Evolutionary conservation across 1,284 basidiomycete species (phyloP).

Genomic region (Melanopsichium pennsylvanicum): DNA sequence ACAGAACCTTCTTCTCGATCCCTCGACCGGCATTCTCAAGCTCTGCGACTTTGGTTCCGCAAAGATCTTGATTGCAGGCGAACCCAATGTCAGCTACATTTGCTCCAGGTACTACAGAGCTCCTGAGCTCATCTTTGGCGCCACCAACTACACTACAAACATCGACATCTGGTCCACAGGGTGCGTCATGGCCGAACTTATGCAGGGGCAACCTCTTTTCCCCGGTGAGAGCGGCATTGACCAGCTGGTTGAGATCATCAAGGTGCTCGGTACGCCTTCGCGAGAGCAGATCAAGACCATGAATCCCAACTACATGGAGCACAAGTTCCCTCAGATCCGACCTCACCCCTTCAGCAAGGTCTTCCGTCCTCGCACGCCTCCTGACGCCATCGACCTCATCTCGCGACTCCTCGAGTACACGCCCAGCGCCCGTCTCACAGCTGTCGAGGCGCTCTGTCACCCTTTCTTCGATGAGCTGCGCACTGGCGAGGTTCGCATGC

Average conservation of each 20-base stretch:
- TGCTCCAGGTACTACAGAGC: slow-evolving; percentile 99
- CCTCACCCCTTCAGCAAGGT: slow-evolving; percentile 77
- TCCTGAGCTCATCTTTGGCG: slow-evolving; percentile 98
- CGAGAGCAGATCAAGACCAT: slow-evolving; percentile 99
- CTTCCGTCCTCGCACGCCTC: slow-evolving; percentile 94
- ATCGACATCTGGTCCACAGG: slow-evolving; percentile 99
- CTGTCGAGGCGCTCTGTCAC: slow-evolving; percentile 82
- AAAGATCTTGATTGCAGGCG: slow-evolving; percentile 95
- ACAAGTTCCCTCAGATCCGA: slow-evolving; percentile 99
- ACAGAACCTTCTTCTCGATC: slow-evolving; percentile 96
- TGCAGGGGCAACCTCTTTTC: slow-evolving; percentile 98
- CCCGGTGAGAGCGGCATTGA: slow-evolving; percentile 99
- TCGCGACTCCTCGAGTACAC: slow-evolving; percentile 96
- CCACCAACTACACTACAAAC: slow-evolving; percentile 99
- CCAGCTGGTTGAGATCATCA: slow-evolving; percentile 99
- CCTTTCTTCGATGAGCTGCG: slow-evolving; percentile 98
- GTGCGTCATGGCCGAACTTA: slow-evolving; percentile 99
- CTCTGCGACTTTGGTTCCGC: slow-evolving; percentile 99
- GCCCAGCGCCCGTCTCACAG: slow-evolving; percentile 86
- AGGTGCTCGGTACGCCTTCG: slow-evolving; percentile 96
- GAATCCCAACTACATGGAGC: slow-evolving; percentile 99
- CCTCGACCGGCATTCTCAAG: slow-evolving; percentile 93
- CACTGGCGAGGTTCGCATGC: slow-evolving; percentile 81
- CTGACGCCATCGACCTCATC: slow-evolving; percentile 95
- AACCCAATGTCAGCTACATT: slow-evolving; percentile 99